These are phyloP conservation scores for Alternaria viburni DNA, from an alignment of 2,329 filamentous ascomycete species.

Conservation along the genomic window DNA sequence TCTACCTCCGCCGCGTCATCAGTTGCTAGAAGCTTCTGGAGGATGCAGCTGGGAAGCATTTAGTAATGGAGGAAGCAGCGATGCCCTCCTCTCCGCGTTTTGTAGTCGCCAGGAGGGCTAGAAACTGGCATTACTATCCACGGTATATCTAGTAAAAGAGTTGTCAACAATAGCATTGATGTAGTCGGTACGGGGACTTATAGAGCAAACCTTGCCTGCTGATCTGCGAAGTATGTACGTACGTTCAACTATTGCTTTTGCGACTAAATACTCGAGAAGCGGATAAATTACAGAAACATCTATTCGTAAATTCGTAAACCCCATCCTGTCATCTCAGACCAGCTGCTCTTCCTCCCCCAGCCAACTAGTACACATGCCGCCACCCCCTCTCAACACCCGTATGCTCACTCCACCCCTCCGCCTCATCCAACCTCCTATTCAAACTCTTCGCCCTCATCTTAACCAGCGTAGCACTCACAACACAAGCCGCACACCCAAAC, in stretches of 20 bases:
- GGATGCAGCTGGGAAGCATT: too few relatives aligned
- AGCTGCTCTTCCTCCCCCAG: background rate
- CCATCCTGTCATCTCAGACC: background rate
- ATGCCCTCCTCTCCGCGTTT: too few relatives aligned
- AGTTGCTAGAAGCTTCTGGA: too few relatives aligned
- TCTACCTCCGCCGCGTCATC: too few relatives aligned
- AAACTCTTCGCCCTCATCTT: constrained; percentile 30
- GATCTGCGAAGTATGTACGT: background rate
- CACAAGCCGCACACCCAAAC: constrained; percentile 32
- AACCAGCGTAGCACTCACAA: constrained; percentile 9
- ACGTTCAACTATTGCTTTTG: too few relatives aligned
- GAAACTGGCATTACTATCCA: too few relatives aligned
- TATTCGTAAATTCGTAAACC: background rate
- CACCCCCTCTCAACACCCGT: constrained; percentile 36
- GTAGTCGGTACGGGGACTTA: background rate
- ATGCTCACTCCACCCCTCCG: constrained; percentile 33
- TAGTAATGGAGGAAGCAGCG: too few relatives aligned
- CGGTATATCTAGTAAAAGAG: too few relatives aligned
- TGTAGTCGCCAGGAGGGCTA: too few relatives aligned
- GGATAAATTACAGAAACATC: background rate
- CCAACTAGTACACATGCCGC: constrained; percentile 31
- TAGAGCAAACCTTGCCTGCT: background rate
- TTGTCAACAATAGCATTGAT: background rate
- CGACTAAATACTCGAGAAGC: too few relatives aligned
- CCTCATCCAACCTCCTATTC: constrained; percentile 39